Evolutionary conservation across 2,329 filamentous ascomycete genomes (phyloP), one percentile per base, ranked within the genome.

Genomic region (Pseudogymnoascus sp.): DNA sequence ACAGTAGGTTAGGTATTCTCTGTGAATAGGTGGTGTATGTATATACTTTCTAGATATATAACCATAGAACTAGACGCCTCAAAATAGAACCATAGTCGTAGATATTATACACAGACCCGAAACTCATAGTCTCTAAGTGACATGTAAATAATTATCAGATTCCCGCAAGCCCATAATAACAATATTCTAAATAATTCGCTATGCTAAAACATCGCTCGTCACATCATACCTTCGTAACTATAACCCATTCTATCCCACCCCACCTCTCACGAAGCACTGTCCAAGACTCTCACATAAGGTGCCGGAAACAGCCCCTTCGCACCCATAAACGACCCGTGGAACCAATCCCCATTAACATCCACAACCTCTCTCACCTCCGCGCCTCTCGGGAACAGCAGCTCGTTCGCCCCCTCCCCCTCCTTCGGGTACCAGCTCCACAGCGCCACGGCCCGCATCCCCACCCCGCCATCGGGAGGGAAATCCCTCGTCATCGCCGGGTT

Each of bases 321-420:
- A 0, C 92, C 92, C 77, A 92, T 92, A 79, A 96, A 97, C 28
- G 86, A 86, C 0, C 93, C 93, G 77, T 88, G 89, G 71, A 84
- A 92, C 93, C 93, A 98, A 74, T 96, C 92, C 16, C 88, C 90
- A 74, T 96, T 96, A 60, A 96, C 85, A 74, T 95, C 90, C 73
- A 93, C 89, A 39, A 89, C 85, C 77, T 98, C 93, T 6, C 83
- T 82, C 13, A 98, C 84, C 75, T 95, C 90, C 0, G 93, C 92
- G 8, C 90, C 87, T 61, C 86, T 87, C 0, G 93, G 93, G 70
- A 98, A 97, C 67, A 87, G 76, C 43, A 98, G 77, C 77, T 98
- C 93, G 73, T 96, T 90, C 19, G 79, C 80, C 1, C 83, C 83
- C 0, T 77, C 80, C 6, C 78, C 81, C 0, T 81, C 76, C 2